Percentiles rank a stretch among this genome's conserved stretches.
These are phyloP conservation scores for Calonectria crousiana DNA, from an alignment of 2,329 filamentous ascomycete species.

Conservation along the genomic window DNA sequence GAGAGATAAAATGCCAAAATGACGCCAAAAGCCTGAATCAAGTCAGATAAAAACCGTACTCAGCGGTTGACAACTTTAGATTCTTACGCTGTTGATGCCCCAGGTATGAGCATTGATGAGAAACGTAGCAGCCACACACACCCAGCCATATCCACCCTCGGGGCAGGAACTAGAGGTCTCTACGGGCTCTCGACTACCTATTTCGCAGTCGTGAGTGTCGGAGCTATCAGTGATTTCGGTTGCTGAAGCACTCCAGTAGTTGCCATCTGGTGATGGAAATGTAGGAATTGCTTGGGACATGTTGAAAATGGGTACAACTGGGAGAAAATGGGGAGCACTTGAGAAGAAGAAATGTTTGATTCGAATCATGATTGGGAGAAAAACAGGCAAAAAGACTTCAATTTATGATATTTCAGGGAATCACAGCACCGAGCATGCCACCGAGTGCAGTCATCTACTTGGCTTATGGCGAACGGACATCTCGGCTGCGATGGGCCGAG, in stretches of 20 bases:
- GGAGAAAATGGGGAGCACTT: background rate
- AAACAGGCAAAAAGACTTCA: background rate
- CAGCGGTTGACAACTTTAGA: background rate
- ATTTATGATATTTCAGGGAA: background rate
- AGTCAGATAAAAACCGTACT: background rate
- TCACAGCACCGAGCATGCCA: background rate
- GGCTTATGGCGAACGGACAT: background rate
- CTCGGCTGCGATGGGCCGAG: conserved; percentile 3
- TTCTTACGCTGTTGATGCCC: conserved; percentile 50
- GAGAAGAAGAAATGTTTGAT: background rate
- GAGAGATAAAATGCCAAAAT: conserved; percentile 35
- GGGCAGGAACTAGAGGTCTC: background rate
- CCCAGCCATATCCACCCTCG: conserved; percentile 66
- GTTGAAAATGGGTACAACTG: background rate
- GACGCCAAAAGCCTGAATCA: conserved; percentile 17
- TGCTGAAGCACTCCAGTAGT: background rate
- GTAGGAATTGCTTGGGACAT: background rate
- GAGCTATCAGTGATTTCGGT: background rate
- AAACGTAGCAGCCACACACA: conserved; percentile 48
- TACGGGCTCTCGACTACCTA: background rate
- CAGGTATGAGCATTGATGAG: conserved; percentile 54
- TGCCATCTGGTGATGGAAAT: background rate
- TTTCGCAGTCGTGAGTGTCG: background rate
- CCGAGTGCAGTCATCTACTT: background rate
- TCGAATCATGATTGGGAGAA: background rate